Base-by-base conservation (phyloP, 1,284 basidiomycete genomes). In the Ganoderma lingzhi region DNA sequence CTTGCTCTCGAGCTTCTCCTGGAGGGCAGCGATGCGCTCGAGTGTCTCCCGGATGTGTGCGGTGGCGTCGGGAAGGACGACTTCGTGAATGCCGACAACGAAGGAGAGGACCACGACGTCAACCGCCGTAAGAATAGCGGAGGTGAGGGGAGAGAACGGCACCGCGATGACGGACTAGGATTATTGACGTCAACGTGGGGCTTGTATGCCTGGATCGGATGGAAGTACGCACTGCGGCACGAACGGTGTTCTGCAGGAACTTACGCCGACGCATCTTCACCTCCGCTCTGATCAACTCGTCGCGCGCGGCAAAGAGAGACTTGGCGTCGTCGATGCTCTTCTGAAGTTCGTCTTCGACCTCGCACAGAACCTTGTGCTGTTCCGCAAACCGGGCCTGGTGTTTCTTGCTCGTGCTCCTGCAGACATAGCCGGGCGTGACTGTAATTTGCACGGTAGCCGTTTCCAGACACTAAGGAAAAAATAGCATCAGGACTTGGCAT, bases 401-500 rank as follows among this genome's bases (percentile, higher is more conserved):
- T n/a, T 42, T n/a, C 39, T 61, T 61, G 59, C 37, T 61, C 4
- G 37, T 61, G 23, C 37, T 65, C 58, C 51, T 61, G 64, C 70
- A 71, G 6, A 68, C 28, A 32, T 68, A 68, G 8, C 70, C 70
- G 1, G 66, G 64, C 0, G 62, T 44, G 6, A 42, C 32, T 3
- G 30, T 56, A 15, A 71, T 62, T 6, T 42, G n/a, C 19, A 41
- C 17, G n/a, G 55, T 48, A 5, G 62, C 66, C 6, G 37, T n/a
- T 5, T 66, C 62, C 2, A 71, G 35, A 19, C 48, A 9, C 70
- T 71, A 30, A 14, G 19, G 12, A 0, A 2, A 6, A 30, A 23
- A 28, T 2, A 41, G 9, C 39, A 45, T 44, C 64, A 58, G 39
- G 30, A 14, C 1, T 32, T 48, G 45, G 6, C 41, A 23, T 17